Evolutionary conservation across 2,329 filamentous ascomycete genomes (phyloP).

Genomic region (Monosporascus sp.): DNA sequence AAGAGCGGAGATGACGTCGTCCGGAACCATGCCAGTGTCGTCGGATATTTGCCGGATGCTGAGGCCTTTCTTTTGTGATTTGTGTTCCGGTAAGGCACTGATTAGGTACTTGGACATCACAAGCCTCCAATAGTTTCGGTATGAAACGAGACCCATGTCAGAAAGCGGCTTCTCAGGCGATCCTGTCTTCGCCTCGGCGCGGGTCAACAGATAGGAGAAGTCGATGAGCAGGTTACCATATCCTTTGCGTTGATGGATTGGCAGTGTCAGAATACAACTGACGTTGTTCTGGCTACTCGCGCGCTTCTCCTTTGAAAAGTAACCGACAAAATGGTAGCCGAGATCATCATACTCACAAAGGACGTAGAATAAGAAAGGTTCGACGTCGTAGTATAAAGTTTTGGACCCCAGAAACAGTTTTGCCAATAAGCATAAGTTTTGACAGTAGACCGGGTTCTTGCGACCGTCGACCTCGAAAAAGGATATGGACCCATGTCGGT

Average conservation of each 20-base stretch:
- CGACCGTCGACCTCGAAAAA: constrained; percentile 98
- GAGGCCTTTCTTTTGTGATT: constrained; percentile 40
- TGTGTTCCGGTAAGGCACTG: constrained; percentile 39
- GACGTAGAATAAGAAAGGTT: constrained; percentile 95
- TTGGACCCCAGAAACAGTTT: constrained; percentile 99
- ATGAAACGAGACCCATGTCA: constrained; percentile 96
- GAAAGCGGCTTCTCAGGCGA: constrained; percentile 96
- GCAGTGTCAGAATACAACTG: constrained; percentile 91
- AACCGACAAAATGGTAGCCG: constrained; percentile 96
- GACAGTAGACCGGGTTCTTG: constrained; percentile 97
- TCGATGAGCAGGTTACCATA: constrained; percentile 97
- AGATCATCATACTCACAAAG: constrained; percentile 89
- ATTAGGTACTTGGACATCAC: constrained; percentile 81
- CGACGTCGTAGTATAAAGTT: constrained; percentile 95
- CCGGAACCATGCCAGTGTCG: constrained; percentile 88
- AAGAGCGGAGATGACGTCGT: constrained; percentile 90
- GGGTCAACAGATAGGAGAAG: constrained; percentile 93
- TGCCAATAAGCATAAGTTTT: constrained; percentile 90
- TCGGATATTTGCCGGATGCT: constrained; percentile 70
- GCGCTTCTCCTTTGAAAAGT: constrained; percentile 98
- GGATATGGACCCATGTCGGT: constrained; percentile 82
- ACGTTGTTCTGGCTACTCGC: constrained; percentile 95
- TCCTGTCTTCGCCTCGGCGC: constrained; percentile 87
- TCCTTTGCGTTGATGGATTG: constrained; percentile 94
- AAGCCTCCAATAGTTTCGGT: constrained; percentile 94